Evolutionary conservation across 495 filamentous ascomycete species (phyloP), one percentile per base, ranked within the genome.

Genomic region (Aspergillus ellipticus): DNA sequence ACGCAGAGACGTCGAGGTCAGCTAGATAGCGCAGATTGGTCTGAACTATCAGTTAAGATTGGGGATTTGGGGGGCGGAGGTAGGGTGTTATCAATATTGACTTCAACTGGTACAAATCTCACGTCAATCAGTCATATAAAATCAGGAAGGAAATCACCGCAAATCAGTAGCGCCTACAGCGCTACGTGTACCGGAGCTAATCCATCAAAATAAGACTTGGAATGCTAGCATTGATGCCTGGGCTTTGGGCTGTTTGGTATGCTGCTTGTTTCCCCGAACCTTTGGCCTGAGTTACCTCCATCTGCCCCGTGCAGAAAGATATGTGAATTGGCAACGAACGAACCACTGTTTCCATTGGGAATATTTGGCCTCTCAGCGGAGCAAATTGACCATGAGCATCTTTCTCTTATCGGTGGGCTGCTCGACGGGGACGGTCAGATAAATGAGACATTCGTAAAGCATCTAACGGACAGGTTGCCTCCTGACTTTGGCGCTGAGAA

Each of bases 281-380:
- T 42, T 54, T 33, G 55, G 29, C 17, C n/a, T n/a, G n/a, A 47
- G 26, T 6, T 28, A 37, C 28, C 41, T 28, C 16, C n/a, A n/a
- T n/a, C n/a, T n/a, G 17, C 26, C 33, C 26, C 21, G 19, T 16
- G 20, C 13, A n/a, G n/a, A 47, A 51, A 64, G 64, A 60, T 64
- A 57, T 67, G 62, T 43, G 49, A 67, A 43, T 54, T 67, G 13
- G 59, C 61, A 37, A 67, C 61, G 39, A 64, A 64, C 41, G 61
- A 64, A 28, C 61, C 59, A 33, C 54, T 67, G 8, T 64, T 67
- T 28, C 61, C 64, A 0, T 8, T 67, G 21, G 48, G 16, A 19
- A 37, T 42, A 16, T 60, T 58, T 50, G 58, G 61, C 45, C 50
- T 49, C 43, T 50, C 59, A 15, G 5, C n/a, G 10, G 58, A 63